Conservation (phyloP, 805 yeast genomes). For the Cyberlindnera veronae region DNA sequence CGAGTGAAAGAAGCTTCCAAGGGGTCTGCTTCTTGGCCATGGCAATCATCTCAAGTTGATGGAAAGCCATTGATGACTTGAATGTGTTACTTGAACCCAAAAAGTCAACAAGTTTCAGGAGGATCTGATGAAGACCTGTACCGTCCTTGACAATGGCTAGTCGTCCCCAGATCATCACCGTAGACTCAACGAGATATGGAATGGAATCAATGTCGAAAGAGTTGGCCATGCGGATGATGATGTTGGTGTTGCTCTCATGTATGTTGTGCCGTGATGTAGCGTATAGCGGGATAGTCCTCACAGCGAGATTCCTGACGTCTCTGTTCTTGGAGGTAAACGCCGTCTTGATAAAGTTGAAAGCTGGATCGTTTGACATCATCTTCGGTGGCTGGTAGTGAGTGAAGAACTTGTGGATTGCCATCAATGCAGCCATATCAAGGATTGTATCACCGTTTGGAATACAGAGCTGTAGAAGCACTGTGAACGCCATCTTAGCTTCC, state of each 20-base stretch:
- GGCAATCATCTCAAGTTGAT: slow-evolving; percentile 59
- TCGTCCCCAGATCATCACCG: slow-evolving; percentile 60
- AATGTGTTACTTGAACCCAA: slow-evolving; percentile 64
- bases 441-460: slow-evolving; percentile 19
- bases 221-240: slow-evolving; percentile 41
- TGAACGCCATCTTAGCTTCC: slow-evolving; percentile 2
- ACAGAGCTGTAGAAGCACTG: slow-evolving; percentile 2
- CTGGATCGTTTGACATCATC: slow-evolving; percentile 23
- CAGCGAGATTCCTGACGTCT: slow-evolving; percentile 51
- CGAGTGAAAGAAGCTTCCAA: slow-evolving; percentile 78
- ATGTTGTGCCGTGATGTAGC: slow-evolving; percentile 37
- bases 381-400: slow-evolving; percentile 50
- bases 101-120: slow-evolving; percentile 61
- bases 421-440: slow-evolving; percentile 41
- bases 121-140: slow-evolving; percentile 61
- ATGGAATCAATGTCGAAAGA: slow-evolving; percentile 36
- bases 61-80: slow-evolving; percentile 65
- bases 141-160: slow-evolving; percentile 60
- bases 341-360: slow-evolving; percentile 40
- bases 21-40: slow-evolving; percentile 55
- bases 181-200: slow-evolving; percentile 52
- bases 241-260: slow-evolving; percentile 42
- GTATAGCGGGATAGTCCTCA: slow-evolving; percentile 52
- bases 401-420: slow-evolving; percentile 46
- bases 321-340: slow-evolving; percentile 44